A percentile compares a stretch with the other conserved stretches of the same genome.
These are phyloP conservation scores for Cicer yamashitae DNA, from an alignment of 306 rosid species.

Conservation along the genomic window DNA sequence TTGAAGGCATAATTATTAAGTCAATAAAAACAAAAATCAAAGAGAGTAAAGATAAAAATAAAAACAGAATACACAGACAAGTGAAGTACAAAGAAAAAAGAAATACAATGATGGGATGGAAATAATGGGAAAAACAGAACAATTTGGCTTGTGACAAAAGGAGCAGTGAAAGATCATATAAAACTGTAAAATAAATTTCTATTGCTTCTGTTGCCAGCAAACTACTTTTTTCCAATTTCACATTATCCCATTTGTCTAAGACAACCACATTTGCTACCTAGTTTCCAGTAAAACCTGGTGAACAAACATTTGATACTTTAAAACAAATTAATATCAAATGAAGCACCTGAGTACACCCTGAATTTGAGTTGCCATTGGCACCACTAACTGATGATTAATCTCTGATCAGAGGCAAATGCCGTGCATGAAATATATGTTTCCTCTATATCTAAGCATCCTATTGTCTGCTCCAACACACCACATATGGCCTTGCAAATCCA, in stretches of 20 bases:
- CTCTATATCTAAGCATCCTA: constrained; percentile 68
- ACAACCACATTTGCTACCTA: background rate
- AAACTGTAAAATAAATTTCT: background rate
- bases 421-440: constrained; percentile 64
- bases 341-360: constrained; percentile 28
- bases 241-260: constrained; percentile 2
- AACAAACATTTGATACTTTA: constrained; percentile 11
- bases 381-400: background rate
- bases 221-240: background rate
- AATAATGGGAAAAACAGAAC: background rate
- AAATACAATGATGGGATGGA: background rate
- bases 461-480: constrained; percentile 76
- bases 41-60: background rate
- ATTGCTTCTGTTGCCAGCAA: constrained; percentile 6
- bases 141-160: background rate
- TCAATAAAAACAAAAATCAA: constrained; percentile 3
- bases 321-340: constrained; percentile 7
- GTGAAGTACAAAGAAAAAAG: background rate
- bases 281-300: constrained; percentile 8
- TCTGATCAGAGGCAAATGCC: constrained; percentile 58
- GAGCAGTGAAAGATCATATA: constrained; percentile 7
- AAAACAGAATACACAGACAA: background rate
- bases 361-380: constrained; percentile 17
- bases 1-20: background rate
- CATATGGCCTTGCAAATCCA: constrained; percentile 83